Evolutionary conservation across 768 basidiomycete genomes (phyloP).

Genomic region (Trametes punicea): DNA sequence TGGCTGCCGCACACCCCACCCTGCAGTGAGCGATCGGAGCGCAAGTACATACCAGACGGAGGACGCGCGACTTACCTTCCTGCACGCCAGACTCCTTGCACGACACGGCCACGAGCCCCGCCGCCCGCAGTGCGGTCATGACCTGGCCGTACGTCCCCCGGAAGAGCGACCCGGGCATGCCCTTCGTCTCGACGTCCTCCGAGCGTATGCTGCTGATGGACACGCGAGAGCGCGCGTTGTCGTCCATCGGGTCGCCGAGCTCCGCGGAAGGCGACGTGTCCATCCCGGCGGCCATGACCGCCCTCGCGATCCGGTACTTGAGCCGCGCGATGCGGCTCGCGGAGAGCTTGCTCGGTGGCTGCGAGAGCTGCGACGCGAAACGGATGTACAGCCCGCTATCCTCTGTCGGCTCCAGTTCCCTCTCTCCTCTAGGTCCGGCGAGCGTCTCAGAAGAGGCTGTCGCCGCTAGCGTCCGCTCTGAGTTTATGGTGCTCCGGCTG

Average conservation of each 20-base stretch:
- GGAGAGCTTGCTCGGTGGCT: constrained; percentile 23
- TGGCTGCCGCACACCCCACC: constrained; percentile 26
- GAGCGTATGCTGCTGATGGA: constrained; percentile 21
- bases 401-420: neutral
- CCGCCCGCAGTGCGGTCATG: constrained; percentile 36
- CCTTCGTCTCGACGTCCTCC: constrained; percentile 18
- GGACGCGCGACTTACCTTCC: constrained; percentile 31
- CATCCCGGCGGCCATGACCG: constrained; percentile 41
- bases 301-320: constrained; percentile 35
- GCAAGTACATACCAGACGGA: neutral
- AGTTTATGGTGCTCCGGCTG: constrained; percentile 9
- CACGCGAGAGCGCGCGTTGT: neutral
- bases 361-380: constrained; percentile 21
- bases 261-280: constrained; percentile 28
- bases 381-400: constrained; percentile 25
- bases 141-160: constrained; percentile 44
- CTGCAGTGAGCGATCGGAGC: neutral
- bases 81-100: constrained; percentile 31
- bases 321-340: constrained; percentile 25
- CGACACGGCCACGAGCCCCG: constrained; percentile 34
- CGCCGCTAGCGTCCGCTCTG: constrained; percentile 13
- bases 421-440: neutral
- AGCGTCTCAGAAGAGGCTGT: constrained; percentile 24
- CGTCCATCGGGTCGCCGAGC: constrained; percentile 17
- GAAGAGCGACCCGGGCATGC: constrained; percentile 33